These are phyloP conservation scores for Setaria italica DNA, from an alignment of 202 grass and related monocot species.

Conservation along the genomic window DNA sequence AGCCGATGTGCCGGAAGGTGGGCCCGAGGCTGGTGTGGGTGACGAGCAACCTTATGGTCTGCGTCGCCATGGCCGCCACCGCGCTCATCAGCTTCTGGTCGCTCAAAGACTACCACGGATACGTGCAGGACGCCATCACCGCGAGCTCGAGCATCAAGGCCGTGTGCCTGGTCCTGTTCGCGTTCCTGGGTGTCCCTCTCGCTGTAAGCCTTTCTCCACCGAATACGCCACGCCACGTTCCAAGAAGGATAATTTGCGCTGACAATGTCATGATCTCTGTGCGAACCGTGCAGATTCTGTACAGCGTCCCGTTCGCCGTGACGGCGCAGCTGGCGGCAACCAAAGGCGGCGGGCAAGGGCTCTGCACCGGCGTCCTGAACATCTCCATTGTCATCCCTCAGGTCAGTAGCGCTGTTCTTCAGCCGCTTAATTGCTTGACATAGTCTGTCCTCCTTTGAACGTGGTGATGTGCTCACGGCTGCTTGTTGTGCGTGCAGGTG, in stretches of 20 bases:
- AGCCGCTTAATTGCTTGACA: background rate
- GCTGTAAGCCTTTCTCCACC: constrained; percentile 58
- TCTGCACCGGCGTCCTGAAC: constrained; percentile 87
- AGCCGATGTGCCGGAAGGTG: constrained; percentile 75
- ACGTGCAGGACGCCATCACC: constrained; percentile 62
- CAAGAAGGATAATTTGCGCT: background rate
- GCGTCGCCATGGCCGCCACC: constrained; percentile 64
- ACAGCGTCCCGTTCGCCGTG: constrained; percentile 88
- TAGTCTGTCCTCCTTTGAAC: background rate
- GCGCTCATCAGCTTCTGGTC: constrained; percentile 83
- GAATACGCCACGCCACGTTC: background rate
- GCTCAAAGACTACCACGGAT: constrained; percentile 58
- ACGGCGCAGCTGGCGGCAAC: constrained; percentile 66
- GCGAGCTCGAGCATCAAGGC: constrained; percentile 60
- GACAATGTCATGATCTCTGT: background rate
- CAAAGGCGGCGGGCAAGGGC: constrained; percentile 82
- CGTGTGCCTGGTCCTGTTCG: constrained; percentile 63
- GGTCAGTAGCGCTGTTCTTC: constrained; percentile 33
- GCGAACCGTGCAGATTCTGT: constrained; percentile 62
- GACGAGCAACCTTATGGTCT: constrained; percentile 69
- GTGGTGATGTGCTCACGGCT: background rate
- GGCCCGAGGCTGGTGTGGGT: constrained; percentile 71
- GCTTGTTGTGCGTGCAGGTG: constrained; percentile 40
- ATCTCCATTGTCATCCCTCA: constrained; percentile 92
- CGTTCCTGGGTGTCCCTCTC: constrained; percentile 76